Percentiles rank a stretch among this genome's conserved stretches.
phyloP scores from a whole-genome alignment of 371 early-diverging fungal genomes.

The Globomyces sp. region DNA sequence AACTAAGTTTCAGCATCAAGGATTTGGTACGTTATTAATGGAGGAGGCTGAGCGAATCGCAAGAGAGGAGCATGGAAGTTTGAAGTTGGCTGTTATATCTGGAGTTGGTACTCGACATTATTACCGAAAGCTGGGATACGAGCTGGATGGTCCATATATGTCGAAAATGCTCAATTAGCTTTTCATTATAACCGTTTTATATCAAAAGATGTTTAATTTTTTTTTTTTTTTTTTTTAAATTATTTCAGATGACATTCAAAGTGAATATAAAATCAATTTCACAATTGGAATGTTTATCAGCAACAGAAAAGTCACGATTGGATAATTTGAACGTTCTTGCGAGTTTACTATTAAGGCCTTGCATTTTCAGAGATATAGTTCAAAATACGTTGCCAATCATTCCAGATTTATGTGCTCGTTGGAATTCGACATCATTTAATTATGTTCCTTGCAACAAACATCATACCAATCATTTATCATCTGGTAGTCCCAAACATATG shows the following conservation, averaged over 20 bases:
- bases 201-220: background rate
- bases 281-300: background rate
- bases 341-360: background rate
- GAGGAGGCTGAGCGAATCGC: slow-evolving; percentile 99
- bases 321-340: background rate
- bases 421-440: background rate
- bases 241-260: background rate
- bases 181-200: no score
- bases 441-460: background rate
- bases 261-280: background rate
- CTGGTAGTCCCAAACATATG: no score
- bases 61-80: slow-evolving; percentile 95
- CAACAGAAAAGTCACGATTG: background rate
- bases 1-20: slow-evolving; percentile 99
- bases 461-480: background rate
- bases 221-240: slow-evolving; percentile 2
- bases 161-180: slow-evolving; percentile 55
- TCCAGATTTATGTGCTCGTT: background rate
- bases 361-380: background rate
- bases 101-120: slow-evolving; percentile 99
- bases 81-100: slow-evolving; percentile 97
- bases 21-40: slow-evolving; percentile 98
- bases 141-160: slow-evolving; percentile 97
- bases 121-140: slow-evolving; percentile 98
- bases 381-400: background rate